Percentiles rank a stretch among this genome's conserved stretches.
These are phyloP conservation scores for Pilaira anomala DNA, from an alignment of 192 early-diverging fungal species.

Conservation along the genomic window DNA sequence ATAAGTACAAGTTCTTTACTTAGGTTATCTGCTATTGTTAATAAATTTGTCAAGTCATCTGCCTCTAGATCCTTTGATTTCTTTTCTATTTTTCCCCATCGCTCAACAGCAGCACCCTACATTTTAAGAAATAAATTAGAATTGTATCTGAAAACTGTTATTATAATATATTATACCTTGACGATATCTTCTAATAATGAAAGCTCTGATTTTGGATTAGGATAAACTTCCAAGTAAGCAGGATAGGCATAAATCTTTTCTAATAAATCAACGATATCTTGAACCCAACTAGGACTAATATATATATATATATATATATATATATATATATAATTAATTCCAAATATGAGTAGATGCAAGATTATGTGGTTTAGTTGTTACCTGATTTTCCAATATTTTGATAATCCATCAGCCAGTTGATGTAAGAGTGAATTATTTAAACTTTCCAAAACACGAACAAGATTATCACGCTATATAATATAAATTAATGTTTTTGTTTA, in stretches of 20 bases:
- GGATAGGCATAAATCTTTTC: constrained; percentile 35
- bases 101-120: constrained; percentile 31
- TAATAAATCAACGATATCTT: constrained; percentile 19
- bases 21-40: constrained; percentile 29
- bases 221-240: constrained; percentile 23
- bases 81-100: constrained; percentile 30
- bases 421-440: constrained; percentile 42
- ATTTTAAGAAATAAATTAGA: background rate
- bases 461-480: constrained; percentile 39
- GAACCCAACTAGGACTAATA: constrained; percentile 30
- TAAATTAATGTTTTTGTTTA: background rate
- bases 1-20: constrained; percentile 21
- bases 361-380: background rate
- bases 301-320: background rate
- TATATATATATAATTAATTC: background rate
- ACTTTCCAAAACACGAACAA: constrained; percentile 46
- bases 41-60: constrained; percentile 25
- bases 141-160: background rate
- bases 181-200: constrained; percentile 23
- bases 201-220: constrained; percentile 17
- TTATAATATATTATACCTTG: constrained; percentile 13
- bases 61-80: constrained; percentile 7
- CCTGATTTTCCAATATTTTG: constrained; percentile 35
- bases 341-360: too few relatives aligned
- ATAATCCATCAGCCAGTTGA: constrained; percentile 27